phyloP scores from a whole-genome alignment of 129 eudicot species.

The Tagetes erecta region DNA sequence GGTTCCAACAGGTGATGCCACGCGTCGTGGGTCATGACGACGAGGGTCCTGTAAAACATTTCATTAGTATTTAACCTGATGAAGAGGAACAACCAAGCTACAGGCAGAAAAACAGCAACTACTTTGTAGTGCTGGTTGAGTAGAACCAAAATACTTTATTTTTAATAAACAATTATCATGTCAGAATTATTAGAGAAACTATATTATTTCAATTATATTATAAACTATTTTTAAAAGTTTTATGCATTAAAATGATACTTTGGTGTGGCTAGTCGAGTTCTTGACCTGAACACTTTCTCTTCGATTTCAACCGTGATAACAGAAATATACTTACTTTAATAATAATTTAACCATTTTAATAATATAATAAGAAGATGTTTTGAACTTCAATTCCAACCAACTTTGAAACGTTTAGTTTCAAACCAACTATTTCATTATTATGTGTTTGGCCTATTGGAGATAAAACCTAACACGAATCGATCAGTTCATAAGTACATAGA shows the following conservation, averaged over 20 bases:
- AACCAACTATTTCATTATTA: background rate
- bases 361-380: background rate
- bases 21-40: constrained; percentile 89
- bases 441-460: background rate
- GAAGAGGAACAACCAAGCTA: constrained; percentile 1
- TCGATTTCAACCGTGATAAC: background rate
- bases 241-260: background rate
- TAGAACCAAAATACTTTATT: background rate
- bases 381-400: background rate
- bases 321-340: background rate
- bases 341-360: background rate
- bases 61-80: background rate
- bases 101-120: background rate
- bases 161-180: background rate
- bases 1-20: constrained; percentile 47
- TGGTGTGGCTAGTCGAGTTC: background rate
- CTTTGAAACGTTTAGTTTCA: background rate
- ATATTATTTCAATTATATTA: background rate
- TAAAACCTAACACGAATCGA: background rate
- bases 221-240: background rate
- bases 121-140: background rate
- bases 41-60: constrained; percentile 82
- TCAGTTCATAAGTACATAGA: background rate
- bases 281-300: background rate
- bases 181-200: background rate